Base-by-base conservation (phyloP, 495 filamentous ascomycete species). In the Penicillium pulvis region DNA sequence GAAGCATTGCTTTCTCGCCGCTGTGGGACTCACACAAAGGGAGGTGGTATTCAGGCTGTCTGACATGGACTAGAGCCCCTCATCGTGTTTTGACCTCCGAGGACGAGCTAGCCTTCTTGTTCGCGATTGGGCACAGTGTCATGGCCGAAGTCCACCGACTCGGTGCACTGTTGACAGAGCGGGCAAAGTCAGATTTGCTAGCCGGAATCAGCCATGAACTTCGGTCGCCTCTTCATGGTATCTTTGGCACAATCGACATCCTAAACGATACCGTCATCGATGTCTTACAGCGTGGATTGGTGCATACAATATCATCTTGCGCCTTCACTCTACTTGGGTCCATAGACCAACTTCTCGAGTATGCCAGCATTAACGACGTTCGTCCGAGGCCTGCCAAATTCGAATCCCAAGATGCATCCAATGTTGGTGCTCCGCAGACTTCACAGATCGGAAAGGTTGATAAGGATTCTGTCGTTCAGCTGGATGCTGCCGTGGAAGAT, bases 131-230 rank as follows among this genome's bases (percentile, higher is more conserved):
- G 30, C 80, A 82, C 47, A 79, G 75, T 44, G n/a, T 84, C 54
- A 87, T 85, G 82, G 81, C 79, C 6, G 84, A 86, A 58, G 77
- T 86, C 0, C 75, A 78, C 2, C 77, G 80, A 45, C 66, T 87
- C 19, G 74, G 75, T 51, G 69, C 71, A 8, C 66, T 71, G 17
- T 63, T 55, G 49, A 75, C 77, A 26, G 77, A 81, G 51, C 71
- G 67, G 33, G 77, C 77, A 45, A 89, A 89, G 62, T 76, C 79
- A 6, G 83, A 86, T 52, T 83, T 89, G 57, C 82, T 90, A 36
- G 83, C 83, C 1, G 85, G 81, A 23, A 81, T 90, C 23, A 86
- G 82, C 17, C 87, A 90, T 63, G 87, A 90, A 59, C 73, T 89
- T 33, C 75, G 87, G 4, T 84, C 79, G 0, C 87, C 87, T 6